Evolutionary conservation across 176 grass and related monocot genomes (phyloP).

Genomic region (Tillandsia fasciculata): DNA sequence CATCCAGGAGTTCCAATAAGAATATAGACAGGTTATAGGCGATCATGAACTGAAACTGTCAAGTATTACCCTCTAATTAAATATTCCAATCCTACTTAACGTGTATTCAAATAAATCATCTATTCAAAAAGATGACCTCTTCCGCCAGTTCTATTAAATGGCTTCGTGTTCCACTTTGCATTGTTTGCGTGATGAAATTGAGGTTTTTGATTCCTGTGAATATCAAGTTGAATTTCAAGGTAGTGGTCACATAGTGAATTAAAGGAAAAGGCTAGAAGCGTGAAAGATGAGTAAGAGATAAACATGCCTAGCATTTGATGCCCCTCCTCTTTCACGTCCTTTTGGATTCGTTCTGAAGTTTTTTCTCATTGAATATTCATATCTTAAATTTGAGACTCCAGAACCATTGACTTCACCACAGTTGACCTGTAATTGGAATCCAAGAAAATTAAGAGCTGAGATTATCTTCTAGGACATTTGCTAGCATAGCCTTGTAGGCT

Average conservation of each 20-base stretch:
- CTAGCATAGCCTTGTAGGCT: too few species aligned
- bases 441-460: not conserved
- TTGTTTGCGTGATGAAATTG: conserved; percentile 34
- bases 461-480: too few species aligned
- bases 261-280: not conserved
- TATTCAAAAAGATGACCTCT: conserved; percentile 41
- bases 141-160: conserved; percentile 31
- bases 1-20: too few species aligned
- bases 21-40: too few species aligned
- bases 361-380: conserved; percentile 18
- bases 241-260: not conserved
- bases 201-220: conserved; percentile 11
- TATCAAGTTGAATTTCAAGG: conserved; percentile 5
- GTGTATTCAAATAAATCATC: conserved; percentile 17
- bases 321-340: not conserved
- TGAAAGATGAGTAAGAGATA: not conserved
- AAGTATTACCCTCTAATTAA: conserved; percentile 2
- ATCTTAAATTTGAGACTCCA: conserved; percentile 19
- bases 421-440: conserved; percentile 20
- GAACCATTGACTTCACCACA: conserved; percentile 23
- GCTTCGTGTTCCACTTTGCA: conserved; percentile 21
- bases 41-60: conserved; percentile 15
- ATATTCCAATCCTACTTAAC: not conserved
- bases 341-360: conserved; percentile 35
- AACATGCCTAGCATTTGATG: conserved; percentile 14